Evolutionary conservation across 1,139 yeast species (phyloP).

Genomic region (Diutina pseudorugosa): DNA sequence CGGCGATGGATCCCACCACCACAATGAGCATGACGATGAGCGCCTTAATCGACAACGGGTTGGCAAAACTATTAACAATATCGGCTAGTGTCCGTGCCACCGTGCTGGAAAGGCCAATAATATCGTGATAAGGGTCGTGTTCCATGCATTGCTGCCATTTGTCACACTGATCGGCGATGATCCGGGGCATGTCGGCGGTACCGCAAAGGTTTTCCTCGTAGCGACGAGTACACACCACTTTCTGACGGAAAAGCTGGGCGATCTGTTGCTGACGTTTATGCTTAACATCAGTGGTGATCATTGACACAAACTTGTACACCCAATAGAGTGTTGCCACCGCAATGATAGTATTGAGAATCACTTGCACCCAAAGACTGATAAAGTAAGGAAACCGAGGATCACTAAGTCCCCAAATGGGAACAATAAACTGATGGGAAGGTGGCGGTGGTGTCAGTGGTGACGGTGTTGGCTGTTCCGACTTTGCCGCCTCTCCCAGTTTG

Average conservation of each 20-base stretch:
- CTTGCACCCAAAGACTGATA: background rate
- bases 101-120: background rate
- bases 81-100: background rate
- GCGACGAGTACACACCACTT: background rate
- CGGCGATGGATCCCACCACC: background rate
- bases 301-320: background rate
- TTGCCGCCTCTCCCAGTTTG: background rate
- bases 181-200: background rate
- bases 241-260: background rate
- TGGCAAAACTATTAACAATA: background rate
- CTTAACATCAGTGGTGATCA: background rate
- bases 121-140: background rate
- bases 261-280: slow-evolving; percentile 2
- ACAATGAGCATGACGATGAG: background rate
- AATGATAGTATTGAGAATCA: background rate
- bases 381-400: slow-evolving; percentile 1
- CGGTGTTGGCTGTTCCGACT: background rate
- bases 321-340: background rate
- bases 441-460: background rate
- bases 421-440: background rate
- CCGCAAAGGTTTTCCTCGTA: background rate
- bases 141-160: background rate
- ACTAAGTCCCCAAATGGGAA: background rate
- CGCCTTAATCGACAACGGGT: background rate
- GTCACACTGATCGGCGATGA: background rate